phyloP scores from a whole-genome alignment of 257 asterid genomes.

The Solanum acaule region DNA sequence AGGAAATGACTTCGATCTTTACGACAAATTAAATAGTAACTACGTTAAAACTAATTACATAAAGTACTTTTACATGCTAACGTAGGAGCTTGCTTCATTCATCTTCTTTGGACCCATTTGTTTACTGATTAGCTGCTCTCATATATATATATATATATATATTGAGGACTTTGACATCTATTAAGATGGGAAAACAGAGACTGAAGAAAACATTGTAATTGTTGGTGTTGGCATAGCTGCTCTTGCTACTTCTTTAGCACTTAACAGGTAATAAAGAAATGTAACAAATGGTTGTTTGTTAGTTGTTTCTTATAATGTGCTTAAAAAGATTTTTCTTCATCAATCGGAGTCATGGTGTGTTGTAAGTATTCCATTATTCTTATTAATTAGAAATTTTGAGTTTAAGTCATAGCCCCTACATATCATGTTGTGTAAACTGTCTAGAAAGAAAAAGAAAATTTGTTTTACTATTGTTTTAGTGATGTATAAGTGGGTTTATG shows the following conservation, averaged over 20 bases:
- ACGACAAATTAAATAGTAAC: too few relatives aligned
- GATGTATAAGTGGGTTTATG: neutral
- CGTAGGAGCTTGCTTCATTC: neutral
- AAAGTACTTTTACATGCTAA: neutral
- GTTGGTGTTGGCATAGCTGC: constrained; percentile 63
- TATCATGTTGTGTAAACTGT: neutral
- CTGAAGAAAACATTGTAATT: constrained; percentile 29
- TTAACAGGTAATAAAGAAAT: constrained; percentile 23
- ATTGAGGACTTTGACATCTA: neutral
- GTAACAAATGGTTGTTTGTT: neutral
- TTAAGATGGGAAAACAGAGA: neutral
- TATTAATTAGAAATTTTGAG: too few relatives aligned
- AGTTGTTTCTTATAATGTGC: neutral
- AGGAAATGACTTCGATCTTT: too few relatives aligned
- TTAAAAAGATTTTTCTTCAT: neutral
- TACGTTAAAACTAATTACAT: too few relatives aligned
- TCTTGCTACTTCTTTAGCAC: constrained; percentile 51
- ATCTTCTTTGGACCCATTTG: neutral
- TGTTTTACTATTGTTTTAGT: neutral
- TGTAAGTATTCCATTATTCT: neutral
- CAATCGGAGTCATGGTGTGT: neutral
- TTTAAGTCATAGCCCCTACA: too few relatives aligned
- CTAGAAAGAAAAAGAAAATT: neutral
- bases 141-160: too few relatives aligned
- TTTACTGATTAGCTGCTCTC: too few relatives aligned